Percentiles rank a stretch among this genome's conserved stretches.
phyloP scores from a whole-genome alignment of 148 eudicot species.

The Amaranthus hypochondriacus region DNA sequence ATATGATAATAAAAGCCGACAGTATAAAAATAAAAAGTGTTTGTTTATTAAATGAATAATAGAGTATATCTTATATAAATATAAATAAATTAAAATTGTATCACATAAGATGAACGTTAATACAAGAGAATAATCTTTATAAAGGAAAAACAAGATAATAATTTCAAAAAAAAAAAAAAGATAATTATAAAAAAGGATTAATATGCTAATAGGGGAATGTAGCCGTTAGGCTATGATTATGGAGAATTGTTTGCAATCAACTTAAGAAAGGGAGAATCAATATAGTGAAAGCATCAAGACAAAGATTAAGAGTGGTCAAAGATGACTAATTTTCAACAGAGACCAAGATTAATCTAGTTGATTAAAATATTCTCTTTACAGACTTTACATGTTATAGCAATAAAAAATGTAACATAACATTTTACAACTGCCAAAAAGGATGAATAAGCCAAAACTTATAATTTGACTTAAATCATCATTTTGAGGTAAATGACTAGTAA shows the following conservation, averaged over 20 bases:
- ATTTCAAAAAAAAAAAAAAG: neutral
- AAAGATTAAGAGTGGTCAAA: neutral
- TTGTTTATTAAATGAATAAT: no score
- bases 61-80: no score
- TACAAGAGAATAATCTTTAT: neutral
- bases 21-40: no score
- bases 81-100: no score
- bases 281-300: neutral
- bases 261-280: neutral
- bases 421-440: conserved; percentile 16
- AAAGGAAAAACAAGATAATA: neutral
- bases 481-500: neutral
- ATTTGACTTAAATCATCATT: neutral
- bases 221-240: no score
- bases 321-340: neutral
- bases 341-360: conserved; percentile 1
- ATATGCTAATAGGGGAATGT: no score
- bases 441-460: conserved; percentile 10
- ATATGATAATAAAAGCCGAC: no score
- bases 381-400: neutral
- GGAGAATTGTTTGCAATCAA: no score
- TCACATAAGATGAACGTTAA: no score
- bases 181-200: no score
- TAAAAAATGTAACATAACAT: neutral
- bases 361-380: neutral